Base-by-base conservation (phyloP, 177 flowering plant genomes). In the Tripterygium wilfordii region DNA sequence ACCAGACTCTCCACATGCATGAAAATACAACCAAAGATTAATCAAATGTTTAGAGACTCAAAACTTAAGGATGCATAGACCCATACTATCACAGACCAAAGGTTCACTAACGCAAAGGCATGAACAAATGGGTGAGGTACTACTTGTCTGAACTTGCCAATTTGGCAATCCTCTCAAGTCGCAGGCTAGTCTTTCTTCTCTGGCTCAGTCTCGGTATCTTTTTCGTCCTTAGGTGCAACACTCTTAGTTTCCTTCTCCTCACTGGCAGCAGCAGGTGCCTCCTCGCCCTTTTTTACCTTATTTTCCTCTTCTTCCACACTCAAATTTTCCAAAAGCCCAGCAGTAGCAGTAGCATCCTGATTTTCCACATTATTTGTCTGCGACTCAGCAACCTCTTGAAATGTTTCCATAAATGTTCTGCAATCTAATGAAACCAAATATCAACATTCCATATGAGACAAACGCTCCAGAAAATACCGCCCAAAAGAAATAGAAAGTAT, bases 321-420 rank as follows among this genome's bases (percentile, higher is more conserved):
- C 67, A 82, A 61, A 56, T 72, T 75, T 58, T 77, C 78, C 10
- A 79, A 66, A 49, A 75, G 81, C 36, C 71, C 78, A 59, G 84
- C 83, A 58, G 85, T 62, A 49, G 69, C 53, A 33, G 68, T 36
- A 31, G 70, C 77, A 28, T 82, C 84, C 41, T 64, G 39, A 19
- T 49, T 58, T 26, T 79, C 90, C 55, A 61, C 71, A 37, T 57
- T 60, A 10, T 45, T 41, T 46, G 21, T 42, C 39, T 67, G 80
- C 28, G 84, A 76, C 55, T 83, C 82, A 49, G 76, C 85, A 56
- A 74, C 71, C 37, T 74, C 80, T 63, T 71, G 67, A 23, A 83
- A 36, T 59, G 7, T 74, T 26, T 77, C 78, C 74, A 65, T 83
- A 59, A 83, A 83, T 16, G 48, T 48, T 45, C 66, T 76, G 74